Evolutionary conservation across 2,329 filamentous ascomycete species (phyloP).

Genomic region (Pestalotiopsis fici): DNA sequence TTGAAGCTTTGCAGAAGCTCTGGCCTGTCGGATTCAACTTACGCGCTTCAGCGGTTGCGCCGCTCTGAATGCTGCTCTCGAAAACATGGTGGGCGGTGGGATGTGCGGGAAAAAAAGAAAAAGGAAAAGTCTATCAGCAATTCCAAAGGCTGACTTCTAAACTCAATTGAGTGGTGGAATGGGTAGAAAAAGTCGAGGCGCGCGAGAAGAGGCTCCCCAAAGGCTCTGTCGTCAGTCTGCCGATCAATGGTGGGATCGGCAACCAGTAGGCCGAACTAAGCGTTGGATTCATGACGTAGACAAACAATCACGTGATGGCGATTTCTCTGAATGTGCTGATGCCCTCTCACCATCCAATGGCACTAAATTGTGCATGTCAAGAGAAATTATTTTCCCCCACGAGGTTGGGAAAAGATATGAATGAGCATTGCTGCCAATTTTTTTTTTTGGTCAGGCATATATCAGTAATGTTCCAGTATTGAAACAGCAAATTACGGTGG

Average conservation of each 20-base stretch:
- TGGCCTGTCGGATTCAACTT: slow-evolving; percentile 27
- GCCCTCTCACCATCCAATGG: too few species aligned
- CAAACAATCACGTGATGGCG: slow-evolving; percentile 8
- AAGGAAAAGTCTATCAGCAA: neutral
- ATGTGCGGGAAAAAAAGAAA: too few species aligned
- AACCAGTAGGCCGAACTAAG: neutral
- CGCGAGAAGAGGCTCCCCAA: neutral
- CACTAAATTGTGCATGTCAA: too few species aligned
- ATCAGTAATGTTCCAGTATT: too few species aligned
- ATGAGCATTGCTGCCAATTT: too few species aligned
- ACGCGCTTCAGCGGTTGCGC: slow-evolving; percentile 59
- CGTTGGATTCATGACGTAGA: slow-evolving; percentile 4
- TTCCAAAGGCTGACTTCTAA: neutral
- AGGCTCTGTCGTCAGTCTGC: slow-evolving; percentile 2
- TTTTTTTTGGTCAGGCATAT: too few species aligned
- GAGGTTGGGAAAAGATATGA: too few species aligned
- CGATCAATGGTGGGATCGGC: slow-evolving; percentile 5
- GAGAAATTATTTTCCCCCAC: too few species aligned
- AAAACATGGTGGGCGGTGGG: slow-evolving; percentile 51
- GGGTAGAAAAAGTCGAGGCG: neutral
- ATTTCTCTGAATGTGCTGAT: neutral
- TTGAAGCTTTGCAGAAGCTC: slow-evolving; percentile 16
- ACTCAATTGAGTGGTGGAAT: slow-evolving; percentile 7
- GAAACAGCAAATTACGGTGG: too few species aligned
- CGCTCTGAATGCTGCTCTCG: slow-evolving; percentile 54